Evolutionary conservation across 1,284 basidiomycete species (phyloP), one percentile per base, ranked within the genome.

Genomic region (Cutaneotrichosporon sp.): DNA sequence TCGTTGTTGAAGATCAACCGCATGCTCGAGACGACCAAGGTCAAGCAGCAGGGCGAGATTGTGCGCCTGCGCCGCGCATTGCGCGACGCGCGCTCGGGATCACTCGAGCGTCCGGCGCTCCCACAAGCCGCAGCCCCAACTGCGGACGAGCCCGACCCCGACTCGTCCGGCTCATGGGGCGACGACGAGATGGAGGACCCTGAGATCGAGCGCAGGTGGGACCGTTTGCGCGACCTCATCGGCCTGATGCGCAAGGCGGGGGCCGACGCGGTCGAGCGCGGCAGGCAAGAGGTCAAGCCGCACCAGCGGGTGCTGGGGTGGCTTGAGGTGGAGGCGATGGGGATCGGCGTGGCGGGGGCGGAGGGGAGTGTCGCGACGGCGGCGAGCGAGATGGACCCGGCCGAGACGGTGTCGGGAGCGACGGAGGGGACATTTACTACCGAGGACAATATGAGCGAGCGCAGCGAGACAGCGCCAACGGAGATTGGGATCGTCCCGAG

Each of bases 1-100:
- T 70, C 67, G 38, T 54, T 75, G 22, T 51, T 75, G 47, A 66
- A 68, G 14, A 73, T 75, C 61, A 75, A 75, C 53, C 65, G 66
- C 24, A 64, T 61, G 10, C 58, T 75, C 3, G 72, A 75, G 52
- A 66, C 65, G 14, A 65, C 66, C 3, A 71, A 69, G 60, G 61
- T 67, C 9, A 67, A 70, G 56, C 71, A 73, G 53, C 68, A 69
- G 9, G 53, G 59, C 22, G 71, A 73, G 51, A 69, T 73, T 20
- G 33, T 66, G 24, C 66, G 65, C 37, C 61, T 73, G 5, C 63
- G 68, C n/a, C 60, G 71, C 17, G 53, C 61, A 32, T 50, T 73
- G 34, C 60, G 69, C 17, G 69, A 71, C 34, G 32, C 25, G 16
- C 42, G 44, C 4, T 32, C 45, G 16, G 25, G 46, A 1, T 26